Evolutionary conservation across 2,329 filamentous ascomycete genomes (phyloP), one percentile per base, ranked within the genome.

Genomic region (Fusarium algeriense): DNA sequence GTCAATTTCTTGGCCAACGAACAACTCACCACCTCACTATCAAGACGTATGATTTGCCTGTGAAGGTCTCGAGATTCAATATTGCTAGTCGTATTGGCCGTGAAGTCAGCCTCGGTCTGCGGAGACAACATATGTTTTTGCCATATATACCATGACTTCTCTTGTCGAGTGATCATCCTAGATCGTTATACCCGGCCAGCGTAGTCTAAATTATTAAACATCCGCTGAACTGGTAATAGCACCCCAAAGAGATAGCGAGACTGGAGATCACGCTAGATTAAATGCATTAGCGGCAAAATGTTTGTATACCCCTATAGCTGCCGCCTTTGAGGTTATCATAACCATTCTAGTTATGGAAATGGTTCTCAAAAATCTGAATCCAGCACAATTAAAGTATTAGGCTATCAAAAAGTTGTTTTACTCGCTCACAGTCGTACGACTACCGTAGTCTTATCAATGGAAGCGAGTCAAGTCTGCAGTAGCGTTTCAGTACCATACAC

Each of bases 11-110:
- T 67, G 65, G 60, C 71, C 66, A 75, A 50, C 60, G 57, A 55
- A 62, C 64, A 60, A 60, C 52, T 55, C 52, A 60, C 44, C 45
- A 64, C 32, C 61, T 56, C 48, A 28, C 35, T 55, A 17, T 49
- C 13, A 65, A 63, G 60, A 76, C 74, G 74, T 76, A 75, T 60
- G 68, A 76, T 66, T 50, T 65, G 53, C 26, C 41, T 46, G 37
- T 71, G 37, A 41, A 49, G 60, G 60, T 67, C 63, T 59, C 67
- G 57, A 66, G 40, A 55, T 32, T 46, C 50, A 62, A 57, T 38
- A n/a, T 44, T 54, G 11, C 7, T 23, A 30, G 38, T 46, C 53
- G 44, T 9, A 53, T 20, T 52, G n/a, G 34, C 23, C 34, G 9
- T 23, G 37, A 68, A 57, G 14, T 38, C 5, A 20, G 14, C 56